Conservation (phyloP, 2,329 filamentous ascomycete genomes). For the Pezicula radicicola region DNA sequence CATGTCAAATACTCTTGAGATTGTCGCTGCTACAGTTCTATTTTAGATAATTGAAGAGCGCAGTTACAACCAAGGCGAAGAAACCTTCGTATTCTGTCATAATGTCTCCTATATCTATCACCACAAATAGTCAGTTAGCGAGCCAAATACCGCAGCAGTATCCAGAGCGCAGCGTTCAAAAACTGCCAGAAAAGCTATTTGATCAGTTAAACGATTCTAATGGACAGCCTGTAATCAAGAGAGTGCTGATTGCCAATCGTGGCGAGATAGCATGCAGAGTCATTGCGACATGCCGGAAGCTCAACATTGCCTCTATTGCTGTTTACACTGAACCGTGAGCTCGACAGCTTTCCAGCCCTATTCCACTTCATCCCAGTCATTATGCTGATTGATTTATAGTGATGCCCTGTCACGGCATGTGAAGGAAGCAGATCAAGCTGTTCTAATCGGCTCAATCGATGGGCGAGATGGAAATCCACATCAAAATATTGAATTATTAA, state of each 20-base stretch:
- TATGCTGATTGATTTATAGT: slow-evolving; percentile 12
- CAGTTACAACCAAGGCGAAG: background rate
- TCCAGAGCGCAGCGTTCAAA: slow-evolving; percentile 65
- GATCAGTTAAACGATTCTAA: background rate
- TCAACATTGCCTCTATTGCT: slow-evolving; percentile 42
- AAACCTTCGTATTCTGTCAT: background rate
- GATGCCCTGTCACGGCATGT: slow-evolving; percentile 59
- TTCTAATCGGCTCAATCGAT: slow-evolving; percentile 55
- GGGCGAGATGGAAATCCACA: slow-evolving; percentile 45
- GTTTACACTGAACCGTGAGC: slow-evolving; percentile 50
- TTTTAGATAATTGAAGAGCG: background rate
- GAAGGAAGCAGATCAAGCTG: slow-evolving; percentile 61
- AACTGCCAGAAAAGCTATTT: slow-evolving; percentile 29
- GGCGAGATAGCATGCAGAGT: slow-evolving; percentile 58
- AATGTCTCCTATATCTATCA: background rate
- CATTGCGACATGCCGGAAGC: slow-evolving; percentile 9
- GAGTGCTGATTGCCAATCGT: slow-evolving; percentile 31
- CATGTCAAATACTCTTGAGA: background rate
- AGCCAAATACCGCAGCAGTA: background rate
- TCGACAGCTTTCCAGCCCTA: slow-evolving; percentile 1
- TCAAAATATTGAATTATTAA: slow-evolving; percentile 66
- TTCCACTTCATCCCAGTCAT: slow-evolving; percentile 4
- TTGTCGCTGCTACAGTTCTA: background rate
- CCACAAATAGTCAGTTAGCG: background rate
- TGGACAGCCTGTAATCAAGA: slow-evolving; percentile 7